Evolutionary conservation across 768 basidiomycete species (phyloP), one percentile per base, ranked within the genome.

Genomic region (Mycena sanguinolenta): DNA sequence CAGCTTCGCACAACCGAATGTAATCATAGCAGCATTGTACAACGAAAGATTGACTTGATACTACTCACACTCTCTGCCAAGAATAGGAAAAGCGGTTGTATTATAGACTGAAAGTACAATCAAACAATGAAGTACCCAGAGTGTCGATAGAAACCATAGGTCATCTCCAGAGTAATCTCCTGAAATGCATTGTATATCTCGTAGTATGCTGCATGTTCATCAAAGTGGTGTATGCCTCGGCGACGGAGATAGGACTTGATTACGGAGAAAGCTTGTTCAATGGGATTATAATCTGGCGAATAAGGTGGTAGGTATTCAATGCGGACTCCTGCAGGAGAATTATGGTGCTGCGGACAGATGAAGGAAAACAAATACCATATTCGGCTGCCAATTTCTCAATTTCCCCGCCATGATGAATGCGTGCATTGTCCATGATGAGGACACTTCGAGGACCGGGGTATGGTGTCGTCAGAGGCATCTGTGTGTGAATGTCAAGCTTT

Each of bases 201-300:
- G 16, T 61, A 61, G 13, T 61, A 61, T 6, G 60, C 32, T 2
- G 60, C 60, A 8, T 36, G 21, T 12, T 34, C 32, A 27, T 49
- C n/a, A 23, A 50, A 61, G 8, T 16, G 23, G 10, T 50, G n/a
- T 3, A 61, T 61, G 6, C 46, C 67, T n/a, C 62, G 36, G 5
- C 57, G 34, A 19, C 63, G 54, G 1, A 79, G 58, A 19, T 59
- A 70, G 17, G 74, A 49, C 49, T 78, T 79, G 50, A 78, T 71
- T 12, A 65, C 50, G 0, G 75, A 75, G 57, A 79, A 80, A 2
- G 71, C 73, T 30, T 75, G 73, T 50, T 80, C 74, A 49, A 80
- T 77, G 2, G 79, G 78, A 25, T 79, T 75, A 32, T 60, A 75
- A 61, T 80, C 77, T 1, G 75, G 79, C 6, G 75, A 80, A 19